These are phyloP conservation scores for Metschnikowia lachancei DNA, from an alignment of 805 yeast genomes.

Conservation along the genomic window DNA sequence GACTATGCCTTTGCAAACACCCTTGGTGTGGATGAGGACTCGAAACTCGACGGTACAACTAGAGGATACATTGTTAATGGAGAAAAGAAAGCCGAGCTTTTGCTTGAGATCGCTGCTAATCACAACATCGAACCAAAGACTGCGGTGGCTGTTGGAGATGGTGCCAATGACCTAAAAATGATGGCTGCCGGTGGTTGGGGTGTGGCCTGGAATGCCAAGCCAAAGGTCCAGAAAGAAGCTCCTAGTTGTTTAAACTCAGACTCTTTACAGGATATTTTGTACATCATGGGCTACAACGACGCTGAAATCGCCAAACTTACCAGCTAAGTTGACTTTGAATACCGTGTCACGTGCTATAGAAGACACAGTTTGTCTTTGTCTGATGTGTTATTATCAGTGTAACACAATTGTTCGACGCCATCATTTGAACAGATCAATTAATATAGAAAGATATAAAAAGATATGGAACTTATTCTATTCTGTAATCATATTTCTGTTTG, in stretches of 20 bases:
- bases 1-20: conserved; percentile 90
- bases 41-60: conserved; percentile 69
- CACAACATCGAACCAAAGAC: conserved; percentile 49
- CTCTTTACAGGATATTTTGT: conserved; percentile 72
- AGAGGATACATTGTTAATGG: conserved; percentile 86
- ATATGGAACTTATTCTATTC: too few relatives aligned
- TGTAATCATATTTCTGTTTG: too few relatives aligned
- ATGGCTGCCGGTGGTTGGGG: conserved; percentile 93
- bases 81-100: conserved; percentile 69
- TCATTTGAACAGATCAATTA: too few relatives aligned
- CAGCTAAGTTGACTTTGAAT: not conserved
- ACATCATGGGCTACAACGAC: conserved; percentile 73
- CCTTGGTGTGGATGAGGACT: conserved; percentile 44
- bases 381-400: too few relatives aligned
- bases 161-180: conserved; percentile 93
- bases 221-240: conserved; percentile 79
- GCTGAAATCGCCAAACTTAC: conserved; percentile 41
- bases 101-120: conserved; percentile 56
- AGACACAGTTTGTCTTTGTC: too few relatives aligned
- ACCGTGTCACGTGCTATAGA: too few relatives aligned
- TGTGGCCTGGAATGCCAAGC: conserved; percentile 96
- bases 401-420: too few relatives aligned
- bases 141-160: conserved; percentile 91
- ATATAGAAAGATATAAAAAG: too few relatives aligned
- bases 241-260: conserved; percentile 76